These are phyloP conservation scores for Yamadazyma mexicana DNA, from an alignment of 1,139 yeast genomes.

Conservation along the genomic window DNA sequence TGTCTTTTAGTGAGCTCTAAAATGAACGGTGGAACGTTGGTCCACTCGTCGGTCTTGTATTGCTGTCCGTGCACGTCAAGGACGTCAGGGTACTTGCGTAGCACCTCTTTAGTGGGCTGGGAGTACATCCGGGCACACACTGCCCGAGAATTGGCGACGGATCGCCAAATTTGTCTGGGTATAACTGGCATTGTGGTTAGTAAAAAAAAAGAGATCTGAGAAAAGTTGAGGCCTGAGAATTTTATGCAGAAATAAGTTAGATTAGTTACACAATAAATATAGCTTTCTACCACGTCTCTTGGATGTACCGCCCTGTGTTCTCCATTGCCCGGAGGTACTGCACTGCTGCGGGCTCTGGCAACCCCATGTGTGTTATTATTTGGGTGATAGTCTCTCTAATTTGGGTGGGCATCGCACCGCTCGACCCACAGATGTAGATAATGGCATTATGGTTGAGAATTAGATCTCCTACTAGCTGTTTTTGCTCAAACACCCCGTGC, in stretches of 20 bases:
- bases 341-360: conserved; percentile 49
- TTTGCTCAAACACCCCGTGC: conserved; percentile 57
- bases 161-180: too few species aligned
- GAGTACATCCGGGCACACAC: not conserved
- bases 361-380: conserved; percentile 42
- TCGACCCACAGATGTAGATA: conserved; percentile 84
- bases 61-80: conserved; percentile 49
- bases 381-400: conserved; percentile 76
- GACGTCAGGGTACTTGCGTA: conserved; percentile 23
- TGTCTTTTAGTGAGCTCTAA: conserved; percentile 67
- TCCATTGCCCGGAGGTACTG: conserved; percentile 61
- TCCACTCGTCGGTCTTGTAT: conserved; percentile 72
- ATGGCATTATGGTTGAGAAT: conserved; percentile 56
- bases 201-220: too few species aligned
- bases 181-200: not conserved
- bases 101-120: not conserved
- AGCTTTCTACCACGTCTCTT: conserved; percentile 80
- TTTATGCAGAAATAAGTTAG: too few species aligned
- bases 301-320: conserved; percentile 66
- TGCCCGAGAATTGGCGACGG: too few species aligned
- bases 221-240: too few species aligned
- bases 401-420: conserved; percentile 94
- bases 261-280: too few species aligned
- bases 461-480: conserved; percentile 48
- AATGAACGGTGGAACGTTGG: conserved; percentile 81